A percentile compares a stretch with the other conserved stretches of the same genome.
These are phyloP conservation scores for Fusarium protoensiforme DNA, from an alignment of 2,329 filamentous ascomycete genomes.

Conservation along the genomic window DNA sequence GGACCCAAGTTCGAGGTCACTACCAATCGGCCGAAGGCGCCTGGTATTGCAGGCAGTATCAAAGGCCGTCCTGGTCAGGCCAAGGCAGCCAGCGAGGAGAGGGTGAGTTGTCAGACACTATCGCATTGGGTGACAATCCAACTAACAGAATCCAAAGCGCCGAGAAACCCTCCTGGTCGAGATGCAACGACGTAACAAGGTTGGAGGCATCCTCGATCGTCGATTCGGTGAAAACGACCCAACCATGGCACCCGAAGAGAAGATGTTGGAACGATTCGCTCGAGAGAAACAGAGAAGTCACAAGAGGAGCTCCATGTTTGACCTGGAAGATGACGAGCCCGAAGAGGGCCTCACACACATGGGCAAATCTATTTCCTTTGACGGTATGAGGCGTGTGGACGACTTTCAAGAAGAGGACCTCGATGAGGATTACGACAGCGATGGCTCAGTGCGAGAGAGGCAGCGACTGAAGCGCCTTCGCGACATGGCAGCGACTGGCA, in stretches of 20 bases:
- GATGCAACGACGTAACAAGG: slow-evolving; percentile 88
- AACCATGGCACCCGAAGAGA: slow-evolving; percentile 91
- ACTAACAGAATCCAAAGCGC: slow-evolving; percentile 60
- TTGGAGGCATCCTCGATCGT: slow-evolving; percentile 90
- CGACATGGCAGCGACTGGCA: slow-evolving; percentile 54
- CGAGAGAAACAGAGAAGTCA: slow-evolving; percentile 83
- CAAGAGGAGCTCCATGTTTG: slow-evolving; percentile 85
- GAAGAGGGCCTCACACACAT: slow-evolving; percentile 81
- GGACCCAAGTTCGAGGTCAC: slow-evolving; percentile 89
- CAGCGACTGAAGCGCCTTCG: slow-evolving; percentile 69
- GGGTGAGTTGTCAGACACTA: slow-evolving; percentile 59
- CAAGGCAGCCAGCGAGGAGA: slow-evolving; percentile 88
- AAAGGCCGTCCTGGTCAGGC: slow-evolving; percentile 83
- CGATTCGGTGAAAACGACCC: slow-evolving; percentile 97
- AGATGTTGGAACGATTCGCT: slow-evolving; percentile 90
- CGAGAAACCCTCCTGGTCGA: slow-evolving; percentile 88
- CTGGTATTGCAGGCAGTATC: slow-evolving; percentile 66
- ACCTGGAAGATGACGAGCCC: slow-evolving; percentile 81
- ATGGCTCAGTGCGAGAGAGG: slow-evolving; percentile 64
- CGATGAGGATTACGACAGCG: slow-evolving; percentile 67
- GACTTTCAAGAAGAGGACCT: slow-evolving; percentile 86
- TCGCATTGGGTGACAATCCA: background rate
- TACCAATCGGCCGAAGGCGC: slow-evolving; percentile 67
- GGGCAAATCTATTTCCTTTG: slow-evolving; percentile 78
- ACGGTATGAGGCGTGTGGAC: slow-evolving; percentile 63